phyloP scores from a whole-genome alignment of 805 yeast genomes.

The Nakazawaea molendinolei region DNA sequence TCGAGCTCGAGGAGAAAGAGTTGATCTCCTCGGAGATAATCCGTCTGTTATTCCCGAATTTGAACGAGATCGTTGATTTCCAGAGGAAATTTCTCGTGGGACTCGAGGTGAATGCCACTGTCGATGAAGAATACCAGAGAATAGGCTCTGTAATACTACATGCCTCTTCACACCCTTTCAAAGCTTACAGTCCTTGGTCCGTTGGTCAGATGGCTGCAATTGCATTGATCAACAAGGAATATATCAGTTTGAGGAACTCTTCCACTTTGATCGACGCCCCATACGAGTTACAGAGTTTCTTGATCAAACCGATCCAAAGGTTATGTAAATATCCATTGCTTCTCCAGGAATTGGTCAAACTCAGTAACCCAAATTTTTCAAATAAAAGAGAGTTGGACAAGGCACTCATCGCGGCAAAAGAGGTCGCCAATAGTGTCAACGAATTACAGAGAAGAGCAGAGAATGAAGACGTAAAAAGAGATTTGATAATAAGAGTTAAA shows the following conservation, averaged over 20 bases:
- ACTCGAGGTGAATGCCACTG: constrained; percentile 76
- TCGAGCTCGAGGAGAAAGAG: constrained; percentile 60
- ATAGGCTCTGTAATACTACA: constrained; percentile 85
- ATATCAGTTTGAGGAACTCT: constrained; percentile 45
- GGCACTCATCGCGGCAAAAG: constrained; percentile 71
- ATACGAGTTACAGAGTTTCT: constrained; percentile 81
- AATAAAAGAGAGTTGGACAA: constrained; percentile 58
- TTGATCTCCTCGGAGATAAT: constrained; percentile 72
- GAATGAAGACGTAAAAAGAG: constrained; percentile 64
- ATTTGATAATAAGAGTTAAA: constrained; percentile 63
- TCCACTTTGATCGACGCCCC: constrained; percentile 69
- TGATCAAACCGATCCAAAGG: constrained; percentile 93
- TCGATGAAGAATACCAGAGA: constrained; percentile 70
- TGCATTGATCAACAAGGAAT: constrained; percentile 66
- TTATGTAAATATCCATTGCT: constrained; percentile 91
- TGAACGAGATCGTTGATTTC: constrained; percentile 79
- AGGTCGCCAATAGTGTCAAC: constrained; percentile 81
- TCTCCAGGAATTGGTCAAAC: constrained; percentile 65
- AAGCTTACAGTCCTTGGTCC: constrained; percentile 91
- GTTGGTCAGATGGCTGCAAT: constrained; percentile 83
- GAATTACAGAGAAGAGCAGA: constrained; percentile 93
- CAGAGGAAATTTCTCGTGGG: constrained; percentile 88
- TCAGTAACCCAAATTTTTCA: constrained; percentile 46
- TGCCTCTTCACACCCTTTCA: constrained; percentile 73
- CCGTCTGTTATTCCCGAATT: constrained; percentile 77